Evolutionary conservation across 2,329 filamentous ascomycete genomes (phyloP).

Genomic region (Diaporthe vexans): DNA sequence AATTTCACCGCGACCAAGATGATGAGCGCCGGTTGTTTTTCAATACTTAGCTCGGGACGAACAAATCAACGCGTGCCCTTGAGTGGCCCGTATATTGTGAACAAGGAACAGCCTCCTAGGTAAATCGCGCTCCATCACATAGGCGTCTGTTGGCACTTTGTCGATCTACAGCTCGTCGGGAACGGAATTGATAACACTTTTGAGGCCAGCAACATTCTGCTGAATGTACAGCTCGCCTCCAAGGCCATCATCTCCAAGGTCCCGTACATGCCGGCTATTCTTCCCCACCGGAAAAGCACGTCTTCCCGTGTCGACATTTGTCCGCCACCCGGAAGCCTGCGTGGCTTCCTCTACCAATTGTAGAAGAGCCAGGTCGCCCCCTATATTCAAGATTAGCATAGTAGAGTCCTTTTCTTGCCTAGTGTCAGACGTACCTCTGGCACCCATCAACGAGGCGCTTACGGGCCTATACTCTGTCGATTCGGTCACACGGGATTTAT

Average conservation of each 20-base stretch:
- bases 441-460: conserved; percentile 37
- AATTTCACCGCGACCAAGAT: neutral
- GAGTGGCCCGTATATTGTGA: neutral
- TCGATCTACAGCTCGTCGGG: conserved; percentile 31
- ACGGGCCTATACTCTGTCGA: conserved; percentile 35
- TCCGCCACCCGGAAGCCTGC: conserved; percentile 34
- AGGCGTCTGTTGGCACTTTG: neutral
- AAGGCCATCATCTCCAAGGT: neutral
- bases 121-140: neutral
- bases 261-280: conserved; percentile 35
- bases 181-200: too few species aligned
- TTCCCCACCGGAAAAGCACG: conserved; percentile 37
- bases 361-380: conserved; percentile 36
- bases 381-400: neutral
- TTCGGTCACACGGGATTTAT: conserved; percentile 37
- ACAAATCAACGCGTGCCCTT: neutral
- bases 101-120: neutral
- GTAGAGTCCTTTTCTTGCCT: neutral
- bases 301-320: conserved; percentile 32
- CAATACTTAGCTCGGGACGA: neutral
- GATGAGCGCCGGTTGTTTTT: too few species aligned
- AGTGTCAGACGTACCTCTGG: conserved; percentile 20
- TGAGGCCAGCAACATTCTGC: neutral
- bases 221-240: neutral
- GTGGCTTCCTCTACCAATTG: conserved; percentile 29